phyloP scores from a whole-genome alignment of 441 rosid species.

The Viola pubescens region DNA sequence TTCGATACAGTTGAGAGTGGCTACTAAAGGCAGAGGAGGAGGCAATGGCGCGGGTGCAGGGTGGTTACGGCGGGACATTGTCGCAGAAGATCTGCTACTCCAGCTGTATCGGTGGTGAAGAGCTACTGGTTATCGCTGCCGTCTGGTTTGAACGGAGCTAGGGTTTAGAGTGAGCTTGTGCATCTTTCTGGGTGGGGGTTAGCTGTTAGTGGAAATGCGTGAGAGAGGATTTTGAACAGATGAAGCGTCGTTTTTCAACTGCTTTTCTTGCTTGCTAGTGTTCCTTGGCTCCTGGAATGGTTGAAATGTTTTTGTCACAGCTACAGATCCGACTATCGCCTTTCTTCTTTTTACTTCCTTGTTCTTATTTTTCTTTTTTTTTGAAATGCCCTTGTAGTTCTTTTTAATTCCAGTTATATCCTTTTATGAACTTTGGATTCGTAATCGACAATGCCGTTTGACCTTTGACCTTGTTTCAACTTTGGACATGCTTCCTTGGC shows the following conservation, averaged over 20 bases:
- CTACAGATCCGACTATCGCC: background rate
- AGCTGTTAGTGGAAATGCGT: background rate
- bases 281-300: constrained; percentile 3
- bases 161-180: constrained; percentile 42
- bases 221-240: background rate
- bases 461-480: no score
- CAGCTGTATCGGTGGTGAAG: background rate
- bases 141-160: constrained; percentile 24
- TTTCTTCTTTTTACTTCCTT: background rate
- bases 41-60: constrained; percentile 6
- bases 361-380: background rate
- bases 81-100: constrained; percentile 37
- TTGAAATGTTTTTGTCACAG: background rate
- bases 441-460: no score
- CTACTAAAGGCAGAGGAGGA: constrained; percentile 41
- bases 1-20: constrained; percentile 85
- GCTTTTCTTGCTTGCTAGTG: background rate
- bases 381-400: background rate
- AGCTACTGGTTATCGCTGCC: constrained; percentile 7
- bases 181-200: constrained; percentile 13
- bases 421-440: no score
- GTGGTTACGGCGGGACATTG: constrained; percentile 49
- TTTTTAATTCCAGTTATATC: no score
- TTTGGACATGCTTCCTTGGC: no score
- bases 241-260: constrained; percentile 1